Percentiles rank a stretch among this genome's conserved stretches.
Conservation (phyloP, 2,329 filamentous ascomycete species). For the Exophiala sp. region DNA sequence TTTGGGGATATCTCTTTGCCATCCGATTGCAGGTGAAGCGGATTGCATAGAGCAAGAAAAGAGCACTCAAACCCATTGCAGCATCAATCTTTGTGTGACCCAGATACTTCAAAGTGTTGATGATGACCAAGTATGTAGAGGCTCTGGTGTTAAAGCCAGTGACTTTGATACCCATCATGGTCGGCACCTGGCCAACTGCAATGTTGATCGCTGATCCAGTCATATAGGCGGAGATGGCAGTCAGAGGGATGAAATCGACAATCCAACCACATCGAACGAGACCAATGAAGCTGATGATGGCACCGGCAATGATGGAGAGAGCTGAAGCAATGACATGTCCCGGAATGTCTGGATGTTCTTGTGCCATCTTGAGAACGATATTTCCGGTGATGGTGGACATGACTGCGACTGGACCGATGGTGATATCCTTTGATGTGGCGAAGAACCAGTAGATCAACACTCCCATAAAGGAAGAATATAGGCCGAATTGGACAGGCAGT, state of each 20-base stretch:
- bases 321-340: constrained; percentile 71
- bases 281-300: constrained; percentile 74
- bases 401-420: constrained; percentile 92
- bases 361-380: constrained; percentile 64
- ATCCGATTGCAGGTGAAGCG: constrained; percentile 61
- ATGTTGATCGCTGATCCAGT: constrained; percentile 93
- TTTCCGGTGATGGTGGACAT: constrained; percentile 88
- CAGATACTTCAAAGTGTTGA: constrained; percentile 75
- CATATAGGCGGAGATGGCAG: constrained; percentile 92
- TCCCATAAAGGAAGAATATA: constrained; percentile 96
- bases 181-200: constrained; percentile 74
- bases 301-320: constrained; percentile 72
- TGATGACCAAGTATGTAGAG: constrained; percentile 75
- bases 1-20: constrained; percentile 66
- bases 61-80: constrained; percentile 79
- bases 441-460: constrained; percentile 97
- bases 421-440: constrained; percentile 97
- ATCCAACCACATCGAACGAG: constrained; percentile 80
- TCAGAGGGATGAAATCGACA: constrained; percentile 86
- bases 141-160: constrained; percentile 67
- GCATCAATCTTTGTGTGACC: constrained; percentile 69
- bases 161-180: constrained; percentile 74
- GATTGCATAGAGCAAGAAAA: constrained; percentile 73
- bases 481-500: constrained; percentile 75
- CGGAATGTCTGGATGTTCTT: constrained; percentile 53